Conservation (phyloP, 352 stramenopile genomes). For the Globisporangium abappressorium region DNA sequence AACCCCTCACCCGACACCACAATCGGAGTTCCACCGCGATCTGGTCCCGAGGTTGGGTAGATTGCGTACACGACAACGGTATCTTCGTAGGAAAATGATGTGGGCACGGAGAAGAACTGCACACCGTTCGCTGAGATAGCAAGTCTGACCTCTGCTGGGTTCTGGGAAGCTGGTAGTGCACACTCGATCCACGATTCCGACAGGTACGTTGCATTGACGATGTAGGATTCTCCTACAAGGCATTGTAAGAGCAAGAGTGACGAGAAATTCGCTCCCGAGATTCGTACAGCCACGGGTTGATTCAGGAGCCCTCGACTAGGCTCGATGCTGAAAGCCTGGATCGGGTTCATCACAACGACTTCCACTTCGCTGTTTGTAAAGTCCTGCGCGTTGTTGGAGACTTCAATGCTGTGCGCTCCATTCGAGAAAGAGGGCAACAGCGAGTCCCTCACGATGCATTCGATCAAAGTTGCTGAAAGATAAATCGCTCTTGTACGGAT, state of each 20-base stretch:
- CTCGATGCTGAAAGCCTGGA: conserved; percentile 21
- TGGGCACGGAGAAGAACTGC: conserved; percentile 21
- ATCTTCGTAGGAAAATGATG: conserved; percentile 42
- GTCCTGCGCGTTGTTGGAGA: conserved; percentile 92
- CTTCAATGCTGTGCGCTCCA: conserved; percentile 58
- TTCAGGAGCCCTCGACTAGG: conserved; percentile 24
- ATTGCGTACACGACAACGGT: conserved; percentile 37
- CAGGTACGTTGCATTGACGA: conserved; percentile 21
- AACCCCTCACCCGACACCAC: conserved; percentile 36
- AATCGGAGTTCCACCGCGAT: conserved; percentile 39
- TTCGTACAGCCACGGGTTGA: conserved; percentile 19
- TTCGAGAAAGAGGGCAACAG: conserved; percentile 10
- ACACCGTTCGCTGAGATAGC: conserved; percentile 30
- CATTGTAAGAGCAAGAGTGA: conserved; percentile 30
- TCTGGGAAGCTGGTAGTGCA: conserved; percentile 21
- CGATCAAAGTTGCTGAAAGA: conserved; percentile 23
- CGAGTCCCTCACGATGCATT: conserved; percentile 26
- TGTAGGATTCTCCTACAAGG: conserved; percentile 31
- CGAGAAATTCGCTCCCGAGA: conserved; percentile 26
- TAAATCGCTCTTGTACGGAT: conserved; percentile 24
- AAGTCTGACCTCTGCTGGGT: conserved; percentile 14
- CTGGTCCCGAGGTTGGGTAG: conserved; percentile 37
- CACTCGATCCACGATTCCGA: conserved; percentile 37
- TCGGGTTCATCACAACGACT: conserved; percentile 43
- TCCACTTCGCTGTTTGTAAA: conserved; percentile 82